Conservation (phyloP, 2,329 filamentous ascomycete genomes). For the Tolypocladium guangdongense region DNA sequence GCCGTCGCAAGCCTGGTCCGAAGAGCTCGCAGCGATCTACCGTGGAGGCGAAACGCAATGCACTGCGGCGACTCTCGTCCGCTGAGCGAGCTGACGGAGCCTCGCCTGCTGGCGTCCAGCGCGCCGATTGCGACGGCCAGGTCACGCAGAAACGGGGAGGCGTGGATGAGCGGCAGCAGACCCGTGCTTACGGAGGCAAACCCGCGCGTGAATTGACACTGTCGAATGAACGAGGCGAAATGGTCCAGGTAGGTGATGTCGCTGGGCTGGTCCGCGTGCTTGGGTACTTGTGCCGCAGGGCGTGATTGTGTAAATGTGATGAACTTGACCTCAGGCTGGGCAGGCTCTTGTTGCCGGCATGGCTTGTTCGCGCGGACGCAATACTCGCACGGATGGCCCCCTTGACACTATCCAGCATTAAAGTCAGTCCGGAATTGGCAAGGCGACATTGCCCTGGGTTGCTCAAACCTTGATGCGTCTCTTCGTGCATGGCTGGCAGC, state of each 20-base stretch:
- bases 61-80: neutral
- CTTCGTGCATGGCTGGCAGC: constrained; percentile 15
- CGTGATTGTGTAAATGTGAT: neutral
- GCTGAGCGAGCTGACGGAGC: neutral
- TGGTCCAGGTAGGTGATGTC: constrained; percentile 4
- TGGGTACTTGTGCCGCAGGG: neutral
- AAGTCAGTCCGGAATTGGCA: neutral
- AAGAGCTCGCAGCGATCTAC: constrained; percentile 8
- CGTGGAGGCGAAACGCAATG: constrained; percentile 10
- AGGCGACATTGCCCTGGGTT: neutral
- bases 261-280: neutral
- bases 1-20: constrained; percentile 2
- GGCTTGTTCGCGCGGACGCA: constrained; percentile 12
- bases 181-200: constrained; percentile 4
- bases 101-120: constrained; percentile 11
- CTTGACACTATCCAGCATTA: constrained; percentile 10
- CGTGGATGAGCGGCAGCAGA: constrained; percentile 9
- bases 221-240: constrained; percentile 9
- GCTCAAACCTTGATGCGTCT: constrained; percentile 14
- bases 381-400: constrained; percentile 13
- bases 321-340: neutral
- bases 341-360: constrained; percentile 7
- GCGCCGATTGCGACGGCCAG: constrained; percentile 14
- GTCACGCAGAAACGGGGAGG: constrained; percentile 7
- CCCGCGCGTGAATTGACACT: constrained; percentile 9